Evolutionary conservation across 2,329 filamentous ascomycete genomes (phyloP), one percentile per base, ranked within the genome.

Genomic region (Trichoderma endophyticum): DNA sequence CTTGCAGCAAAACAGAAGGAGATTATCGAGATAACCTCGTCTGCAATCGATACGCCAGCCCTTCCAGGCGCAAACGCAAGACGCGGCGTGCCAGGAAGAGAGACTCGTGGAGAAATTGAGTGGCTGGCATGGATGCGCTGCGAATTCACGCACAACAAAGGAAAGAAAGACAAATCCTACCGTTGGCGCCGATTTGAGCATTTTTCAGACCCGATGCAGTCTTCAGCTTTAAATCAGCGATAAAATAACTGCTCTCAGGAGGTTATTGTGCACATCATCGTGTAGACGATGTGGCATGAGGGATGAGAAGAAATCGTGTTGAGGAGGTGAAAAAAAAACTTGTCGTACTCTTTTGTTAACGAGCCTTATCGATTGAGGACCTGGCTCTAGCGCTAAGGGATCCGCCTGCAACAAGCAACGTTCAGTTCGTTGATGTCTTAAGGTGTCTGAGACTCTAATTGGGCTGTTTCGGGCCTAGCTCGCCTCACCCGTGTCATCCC

Each of bases 1-100:
- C 81, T 86, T 76, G 85, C 84, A 86, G 79, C 80, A 76, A 71
- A 72, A 71, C 73, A 70, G 77, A 61, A 70, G 72, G 26, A 60
- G 54, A 48, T 15, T 32, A 72, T 56, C 51, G 21, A 51, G 43
- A 54, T 65, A 66, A 32, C 9, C 21, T 26, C 63, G n/a, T 51
- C 56, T 63, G 14, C 54, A 54, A 71, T 64, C 69, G 65, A 69
- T 68, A 75, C 73, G 75, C 80, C 80, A 82, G 80, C 81, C 81
- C 80, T 80, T 79, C 78, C 75, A 74, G 39, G 77, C 75, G 77
- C 76, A 73, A 70, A 76, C 72, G 77, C 81, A 83, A 82, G 80
- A 83, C 81, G 80, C 73, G 76, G 57, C 74, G 75, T 74, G 73
- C 76, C 77, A 62, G 77, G 79, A 81, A 80, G 80, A 79, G 80